These are phyloP conservation scores for Gomphus bonarii DNA, from an alignment of 1,284 basidiomycete genomes.

Conservation along the genomic window DNA sequence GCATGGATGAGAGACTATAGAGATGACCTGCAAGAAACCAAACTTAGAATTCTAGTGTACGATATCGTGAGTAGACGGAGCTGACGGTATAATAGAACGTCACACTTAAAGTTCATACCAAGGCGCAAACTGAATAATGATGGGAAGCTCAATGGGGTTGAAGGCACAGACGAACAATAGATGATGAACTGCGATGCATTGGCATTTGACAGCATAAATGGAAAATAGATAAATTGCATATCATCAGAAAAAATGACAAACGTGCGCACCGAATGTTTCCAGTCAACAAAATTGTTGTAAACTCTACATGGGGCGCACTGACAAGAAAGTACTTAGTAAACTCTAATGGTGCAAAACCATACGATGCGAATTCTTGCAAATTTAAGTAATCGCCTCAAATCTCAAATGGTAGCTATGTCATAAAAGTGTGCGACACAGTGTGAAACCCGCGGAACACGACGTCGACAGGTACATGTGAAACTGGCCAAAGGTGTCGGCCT, in stretches of 20 bases:
- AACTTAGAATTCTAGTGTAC: too few species aligned
- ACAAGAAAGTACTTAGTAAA: neutral
- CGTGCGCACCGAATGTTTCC: neutral
- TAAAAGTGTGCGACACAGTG: slow-evolving; percentile 1
- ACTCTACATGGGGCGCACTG: neutral
- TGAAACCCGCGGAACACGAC: neutral
- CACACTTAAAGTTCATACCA: too few species aligned
- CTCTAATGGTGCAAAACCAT: neutral
- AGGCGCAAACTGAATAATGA: too few species aligned
- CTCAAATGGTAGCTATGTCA: neutral
- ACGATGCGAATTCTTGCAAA: neutral
- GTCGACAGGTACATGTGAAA: neutral
- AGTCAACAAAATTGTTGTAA: neutral
- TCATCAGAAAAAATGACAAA: neutral
- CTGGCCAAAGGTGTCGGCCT: neutral
- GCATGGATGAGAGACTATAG: too few species aligned
- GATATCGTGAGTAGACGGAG: too few species aligned
- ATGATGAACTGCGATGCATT: neutral
- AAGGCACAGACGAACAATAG: neutral
- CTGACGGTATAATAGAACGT: too few species aligned
- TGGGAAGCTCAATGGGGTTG: too few species aligned
- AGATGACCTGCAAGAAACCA: too few species aligned
- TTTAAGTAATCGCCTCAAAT: neutral
- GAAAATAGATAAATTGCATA: neutral
- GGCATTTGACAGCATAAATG: neutral